phyloP scores from a whole-genome alignment of 2,329 filamentous ascomycete species.

The Venturia aucupariae region DNA sequence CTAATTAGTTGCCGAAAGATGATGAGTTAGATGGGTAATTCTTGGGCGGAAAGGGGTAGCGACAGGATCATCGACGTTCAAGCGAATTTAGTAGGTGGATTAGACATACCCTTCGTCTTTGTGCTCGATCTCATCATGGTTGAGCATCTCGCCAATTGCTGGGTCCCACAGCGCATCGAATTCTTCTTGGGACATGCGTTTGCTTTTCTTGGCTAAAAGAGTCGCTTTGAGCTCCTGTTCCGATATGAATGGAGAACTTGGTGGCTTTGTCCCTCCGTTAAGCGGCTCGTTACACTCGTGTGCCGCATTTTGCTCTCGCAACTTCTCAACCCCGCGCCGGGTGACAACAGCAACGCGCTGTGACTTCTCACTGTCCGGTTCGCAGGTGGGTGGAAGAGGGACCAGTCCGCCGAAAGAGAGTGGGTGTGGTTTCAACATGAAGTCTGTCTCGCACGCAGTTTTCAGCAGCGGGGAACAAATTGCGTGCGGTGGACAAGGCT shows the following conservation, averaged over 20 bases:
- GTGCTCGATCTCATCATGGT: slow-evolving; percentile 51
- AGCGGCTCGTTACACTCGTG: slow-evolving; percentile 77
- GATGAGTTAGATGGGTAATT: slow-evolving; percentile 8
- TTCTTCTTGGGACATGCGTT: slow-evolving; percentile 75
- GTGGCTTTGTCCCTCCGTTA: slow-evolving; percentile 50
- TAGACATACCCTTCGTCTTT: slow-evolving; percentile 49
- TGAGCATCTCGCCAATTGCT: slow-evolving; percentile 62
- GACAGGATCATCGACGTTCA: slow-evolving; percentile 22
- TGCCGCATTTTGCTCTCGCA: slow-evolving; percentile 75
- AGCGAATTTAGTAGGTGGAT: slow-evolving; percentile 19
- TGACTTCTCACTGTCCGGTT: slow-evolving; percentile 88
- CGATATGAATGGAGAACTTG: slow-evolving; percentile 56
- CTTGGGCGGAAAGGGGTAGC: slow-evolving; percentile 18
- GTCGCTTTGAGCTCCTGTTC: slow-evolving; percentile 66
- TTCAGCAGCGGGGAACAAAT: slow-evolving; percentile 74
- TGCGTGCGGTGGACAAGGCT: slow-evolving; percentile 82
- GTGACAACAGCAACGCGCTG: slow-evolving; percentile 79
- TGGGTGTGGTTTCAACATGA: slow-evolving; percentile 75
- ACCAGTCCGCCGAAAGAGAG: slow-evolving; percentile 72
- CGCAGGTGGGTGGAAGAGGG: slow-evolving; percentile 82
- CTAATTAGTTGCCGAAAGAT: slow-evolving; percentile 66
- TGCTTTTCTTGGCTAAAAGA: slow-evolving; percentile 66
- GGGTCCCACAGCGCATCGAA: slow-evolving; percentile 81
- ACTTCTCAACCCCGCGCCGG: slow-evolving; percentile 75
- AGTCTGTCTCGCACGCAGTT: slow-evolving; percentile 76